Evolutionary conservation across 805 yeast species (phyloP).

Genomic region (Saturnispora sekii): DNA sequence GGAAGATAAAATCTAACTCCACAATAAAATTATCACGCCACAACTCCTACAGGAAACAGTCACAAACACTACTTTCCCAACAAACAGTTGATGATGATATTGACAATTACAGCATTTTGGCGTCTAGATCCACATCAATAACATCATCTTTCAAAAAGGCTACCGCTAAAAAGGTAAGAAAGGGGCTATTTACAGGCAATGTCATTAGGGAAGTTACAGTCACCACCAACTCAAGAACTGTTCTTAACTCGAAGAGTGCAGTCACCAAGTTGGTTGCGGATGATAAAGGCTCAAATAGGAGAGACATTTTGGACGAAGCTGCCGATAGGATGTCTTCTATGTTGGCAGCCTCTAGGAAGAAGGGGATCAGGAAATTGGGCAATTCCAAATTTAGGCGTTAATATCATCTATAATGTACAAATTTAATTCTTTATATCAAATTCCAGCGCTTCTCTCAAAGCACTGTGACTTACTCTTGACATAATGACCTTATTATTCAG

Average conservation of each 20-base stretch:
- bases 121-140: conserved; percentile 19
- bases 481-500: conserved; percentile 26
- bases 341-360: conserved; percentile 12
- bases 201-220: conserved; percentile 24
- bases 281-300: conserved; percentile 2
- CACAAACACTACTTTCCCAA: neutral
- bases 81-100: conserved; percentile 10
- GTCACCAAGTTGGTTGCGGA: conserved; percentile 20
- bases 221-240: conserved; percentile 20
- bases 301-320: conserved; percentile 7
- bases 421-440: conserved; percentile 13
- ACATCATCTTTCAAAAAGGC: conserved; percentile 22
- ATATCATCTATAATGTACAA: neutral
- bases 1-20: conserved; percentile 21
- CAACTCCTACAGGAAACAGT: conserved; percentile 1
- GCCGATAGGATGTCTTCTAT: conserved; percentile 12
- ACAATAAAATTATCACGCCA: conserved; percentile 48
- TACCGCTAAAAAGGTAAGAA: conserved; percentile 12
- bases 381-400: conserved; percentile 6
- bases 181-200: conserved; percentile 20
- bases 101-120: conserved; percentile 16
- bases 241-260: conserved; percentile 19
- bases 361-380: conserved; percentile 9
- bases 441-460: conserved; percentile 37
- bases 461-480: conserved; percentile 37